Percentiles rank a stretch among this genome's conserved stretches.
Evolutionary conservation across 768 basidiomycete species (phyloP).

Genomic region (Lentinula raphanica): DNA sequence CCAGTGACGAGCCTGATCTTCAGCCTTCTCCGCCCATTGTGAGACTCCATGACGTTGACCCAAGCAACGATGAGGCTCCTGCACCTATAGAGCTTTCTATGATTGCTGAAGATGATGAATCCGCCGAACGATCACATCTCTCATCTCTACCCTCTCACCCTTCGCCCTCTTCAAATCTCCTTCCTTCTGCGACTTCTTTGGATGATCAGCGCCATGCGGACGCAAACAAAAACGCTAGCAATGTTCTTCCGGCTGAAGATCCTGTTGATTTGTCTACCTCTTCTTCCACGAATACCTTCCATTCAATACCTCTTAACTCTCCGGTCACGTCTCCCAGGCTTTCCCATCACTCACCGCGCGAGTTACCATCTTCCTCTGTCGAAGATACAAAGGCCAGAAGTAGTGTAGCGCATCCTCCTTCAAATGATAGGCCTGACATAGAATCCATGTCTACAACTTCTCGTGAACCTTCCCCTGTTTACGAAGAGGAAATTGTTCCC

Average conservation of each 20-base stretch:
- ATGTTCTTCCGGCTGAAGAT: slow-evolving; percentile 4
- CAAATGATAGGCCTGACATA: neutral
- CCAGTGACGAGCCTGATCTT: neutral
- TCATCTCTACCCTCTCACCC: neutral
- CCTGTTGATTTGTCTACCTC: slow-evolving; percentile 16
- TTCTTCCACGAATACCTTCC: slow-evolving; percentile 31
- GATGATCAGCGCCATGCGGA: neutral
- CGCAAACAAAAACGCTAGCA: slow-evolving; percentile 4
- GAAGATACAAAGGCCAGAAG: neutral
- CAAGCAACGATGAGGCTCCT: neutral
- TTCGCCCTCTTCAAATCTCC: neutral
- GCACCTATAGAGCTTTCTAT: slow-evolving; percentile 46
- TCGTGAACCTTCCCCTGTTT: neutral
- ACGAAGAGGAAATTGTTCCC: neutral
- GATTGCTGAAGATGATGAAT: slow-evolving; percentile 70
- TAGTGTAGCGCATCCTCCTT: neutral
- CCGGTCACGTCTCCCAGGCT: slow-evolving; percentile 8
- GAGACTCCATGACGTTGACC: neutral
- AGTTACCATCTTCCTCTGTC: neutral
- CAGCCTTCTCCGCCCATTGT: neutral
- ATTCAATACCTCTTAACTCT: slow-evolving; percentile 36
- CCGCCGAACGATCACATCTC: slow-evolving; percentile 27
- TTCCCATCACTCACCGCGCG: neutral
- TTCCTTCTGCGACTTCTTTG: slow-evolving; percentile 18
- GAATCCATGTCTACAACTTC: neutral